Evolutionary conservation across 306 rosid species (phyloP).

Genomic region (Citrullus amarus): DNA sequence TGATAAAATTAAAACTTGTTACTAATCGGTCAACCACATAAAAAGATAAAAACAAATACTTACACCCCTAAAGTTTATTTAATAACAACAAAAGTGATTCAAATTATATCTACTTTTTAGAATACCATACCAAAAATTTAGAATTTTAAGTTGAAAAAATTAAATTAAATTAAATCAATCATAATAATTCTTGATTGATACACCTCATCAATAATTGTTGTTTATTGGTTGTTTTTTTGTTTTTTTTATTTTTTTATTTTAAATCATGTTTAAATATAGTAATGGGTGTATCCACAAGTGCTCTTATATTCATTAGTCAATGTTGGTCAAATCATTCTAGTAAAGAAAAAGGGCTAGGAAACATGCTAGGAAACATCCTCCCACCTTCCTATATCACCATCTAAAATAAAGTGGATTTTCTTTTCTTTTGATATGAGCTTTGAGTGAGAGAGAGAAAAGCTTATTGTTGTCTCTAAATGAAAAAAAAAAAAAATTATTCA

Average conservation of each 20-base stretch:
- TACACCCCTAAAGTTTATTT: too few relatives aligned
- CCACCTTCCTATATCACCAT: conserved; percentile 3
- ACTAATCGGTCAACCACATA: too few relatives aligned
- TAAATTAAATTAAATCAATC: too few relatives aligned
- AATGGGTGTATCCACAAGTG: neutral
- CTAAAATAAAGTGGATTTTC: neutral
- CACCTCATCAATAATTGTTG: neutral
- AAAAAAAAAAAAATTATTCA: neutral
- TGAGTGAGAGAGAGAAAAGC: neutral
- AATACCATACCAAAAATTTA: too few relatives aligned
- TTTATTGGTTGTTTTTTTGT: neutral
- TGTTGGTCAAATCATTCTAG: neutral
- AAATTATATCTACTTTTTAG: too few relatives aligned
- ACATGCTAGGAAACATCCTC: conserved; percentile 3
- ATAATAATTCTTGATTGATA: neutral
- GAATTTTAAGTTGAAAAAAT: too few relatives aligned
- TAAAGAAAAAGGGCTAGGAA: neutral
- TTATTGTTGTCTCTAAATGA: neutral
- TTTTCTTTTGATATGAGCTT: neutral
- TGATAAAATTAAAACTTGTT: too few relatives aligned
- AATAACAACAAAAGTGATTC: too few relatives aligned
- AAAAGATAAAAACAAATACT: too few relatives aligned
- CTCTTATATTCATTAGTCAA: conserved; percentile 3
- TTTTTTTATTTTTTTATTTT: neutral
- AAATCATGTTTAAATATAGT: neutral